These are phyloP conservation scores for Trichoderma cornu-damae DNA, from an alignment of 2,329 filamentous ascomycete genomes.

Conservation along the genomic window DNA sequence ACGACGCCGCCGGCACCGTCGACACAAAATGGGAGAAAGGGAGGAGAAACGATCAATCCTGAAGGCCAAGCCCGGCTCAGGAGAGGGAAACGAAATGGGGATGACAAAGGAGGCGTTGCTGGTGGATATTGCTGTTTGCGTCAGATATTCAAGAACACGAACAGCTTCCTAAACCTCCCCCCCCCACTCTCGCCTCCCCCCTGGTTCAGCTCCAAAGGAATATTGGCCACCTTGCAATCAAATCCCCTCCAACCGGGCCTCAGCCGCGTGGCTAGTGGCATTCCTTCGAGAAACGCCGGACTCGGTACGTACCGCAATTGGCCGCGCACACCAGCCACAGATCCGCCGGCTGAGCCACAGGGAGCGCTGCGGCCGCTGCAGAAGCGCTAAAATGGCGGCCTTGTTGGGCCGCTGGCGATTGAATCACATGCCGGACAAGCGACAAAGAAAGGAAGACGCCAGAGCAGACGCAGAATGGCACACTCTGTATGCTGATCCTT, in stretches of 20 bases:
- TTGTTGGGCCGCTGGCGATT: not conserved
- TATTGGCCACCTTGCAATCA: slow-evolving; percentile 21
- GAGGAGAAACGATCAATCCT: slow-evolving; percentile 20
- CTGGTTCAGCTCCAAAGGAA: slow-evolving; percentile 17
- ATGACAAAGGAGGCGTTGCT: slow-evolving; percentile 21
- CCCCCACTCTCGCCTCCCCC: no score
- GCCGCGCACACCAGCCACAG: slow-evolving; percentile 11
- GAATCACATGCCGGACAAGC: slow-evolving; percentile 17
- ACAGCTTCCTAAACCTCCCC: slow-evolving; percentile 9
- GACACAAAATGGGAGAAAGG: slow-evolving; percentile 25
- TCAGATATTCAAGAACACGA: slow-evolving; percentile 15
- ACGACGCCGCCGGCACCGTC: slow-evolving; percentile 24
- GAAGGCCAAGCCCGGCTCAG: slow-evolving; percentile 24
- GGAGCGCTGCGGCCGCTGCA: not conserved
- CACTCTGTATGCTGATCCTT: not conserved
- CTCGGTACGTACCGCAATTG: not conserved
- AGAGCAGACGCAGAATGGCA: not conserved
- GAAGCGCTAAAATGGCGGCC: not conserved
- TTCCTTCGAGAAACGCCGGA: not conserved
- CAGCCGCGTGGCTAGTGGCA: slow-evolving; percentile 16
- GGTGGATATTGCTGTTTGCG: slow-evolving; percentile 10
- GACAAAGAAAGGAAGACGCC: not conserved
- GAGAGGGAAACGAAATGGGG: slow-evolving; percentile 23
- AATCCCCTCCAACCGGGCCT: slow-evolving; percentile 2
- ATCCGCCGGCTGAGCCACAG: slow-evolving; percentile 8